phyloP scores from a whole-genome alignment of 371 early-diverging fungal species.

The Catenaria anguillulae region DNA sequence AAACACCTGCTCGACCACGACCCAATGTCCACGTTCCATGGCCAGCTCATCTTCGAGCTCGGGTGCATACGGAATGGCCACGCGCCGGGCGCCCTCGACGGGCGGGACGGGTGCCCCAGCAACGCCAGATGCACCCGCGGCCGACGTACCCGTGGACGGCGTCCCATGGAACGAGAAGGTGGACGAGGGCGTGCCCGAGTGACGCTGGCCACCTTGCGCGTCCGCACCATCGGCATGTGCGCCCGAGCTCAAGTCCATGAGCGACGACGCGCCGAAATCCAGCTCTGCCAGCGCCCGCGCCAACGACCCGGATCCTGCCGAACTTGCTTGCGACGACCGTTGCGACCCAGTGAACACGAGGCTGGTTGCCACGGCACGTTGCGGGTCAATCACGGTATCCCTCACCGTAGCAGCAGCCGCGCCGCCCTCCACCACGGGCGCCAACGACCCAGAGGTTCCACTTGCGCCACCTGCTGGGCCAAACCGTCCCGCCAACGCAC shows the following conservation, averaged over 20 bases:
- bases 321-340: not conserved
- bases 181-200: not conserved
- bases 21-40: not conserved
- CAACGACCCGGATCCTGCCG: not conserved
- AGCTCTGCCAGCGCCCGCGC: not conserved
- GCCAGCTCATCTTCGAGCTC: conserved; percentile 9
- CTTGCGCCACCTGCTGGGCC: not conserved
- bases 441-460: not conserved
- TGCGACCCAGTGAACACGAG: not conserved
- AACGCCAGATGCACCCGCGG: not conserved
- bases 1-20: conserved; percentile 19
- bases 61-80: conserved; percentile 2
- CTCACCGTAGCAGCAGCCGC: too few relatives aligned
- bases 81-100: not conserved
- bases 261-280: not conserved
- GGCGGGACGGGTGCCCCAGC: not conserved
- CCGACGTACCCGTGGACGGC: not conserved
- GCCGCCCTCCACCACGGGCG: not conserved
- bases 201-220: not conserved
- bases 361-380: not conserved
- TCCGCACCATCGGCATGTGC: not conserved
- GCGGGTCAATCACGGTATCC: not conserved
- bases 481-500: not conserved
- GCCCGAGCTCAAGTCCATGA: not conserved
- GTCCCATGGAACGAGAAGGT: conserved; percentile 1